A percentile compares a stretch with the other conserved stretches of the same genome.
Conservation (phyloP, 2,329 filamentous ascomycete species). For the Pestalotiopsis sp. region DNA sequence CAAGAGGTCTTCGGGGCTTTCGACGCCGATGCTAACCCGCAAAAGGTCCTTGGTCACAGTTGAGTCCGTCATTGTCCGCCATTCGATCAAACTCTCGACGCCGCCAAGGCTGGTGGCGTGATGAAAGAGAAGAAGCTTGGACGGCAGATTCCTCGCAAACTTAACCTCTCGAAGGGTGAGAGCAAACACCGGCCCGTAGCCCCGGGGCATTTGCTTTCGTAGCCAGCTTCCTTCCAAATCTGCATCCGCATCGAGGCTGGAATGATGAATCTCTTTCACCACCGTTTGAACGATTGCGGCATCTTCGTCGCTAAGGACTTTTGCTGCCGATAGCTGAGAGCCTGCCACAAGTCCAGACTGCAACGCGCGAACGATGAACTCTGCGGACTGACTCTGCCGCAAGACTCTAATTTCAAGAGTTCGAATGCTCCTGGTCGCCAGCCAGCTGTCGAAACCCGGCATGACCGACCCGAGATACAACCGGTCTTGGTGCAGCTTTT, state of each 20-base stretch:
- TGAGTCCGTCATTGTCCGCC: slow-evolving; percentile 85
- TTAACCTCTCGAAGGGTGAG: slow-evolving; percentile 65
- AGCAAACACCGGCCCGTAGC: slow-evolving; percentile 87
- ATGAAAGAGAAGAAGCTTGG: slow-evolving; percentile 80
- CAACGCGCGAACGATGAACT: slow-evolving; percentile 68
- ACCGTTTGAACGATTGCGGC: slow-evolving; percentile 50
- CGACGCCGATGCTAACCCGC: slow-evolving; percentile 83
- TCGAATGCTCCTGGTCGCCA: slow-evolving; percentile 82
- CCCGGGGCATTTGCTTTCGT: slow-evolving; percentile 83
- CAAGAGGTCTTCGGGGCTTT: slow-evolving; percentile 82
- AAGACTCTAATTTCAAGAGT: slow-evolving; percentile 83
- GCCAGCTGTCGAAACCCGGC: slow-evolving; percentile 89
- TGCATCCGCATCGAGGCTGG: slow-evolving; percentile 73
- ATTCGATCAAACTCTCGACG: slow-evolving; percentile 95
- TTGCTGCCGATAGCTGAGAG: not conserved
- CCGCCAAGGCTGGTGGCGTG: slow-evolving; percentile 93
- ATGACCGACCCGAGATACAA: slow-evolving; percentile 83
- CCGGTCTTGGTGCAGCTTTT: slow-evolving; percentile 66
- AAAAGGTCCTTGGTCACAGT: slow-evolving; percentile 73
- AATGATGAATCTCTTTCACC: slow-evolving; percentile 71
- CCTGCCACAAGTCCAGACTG: slow-evolving; percentile 46
- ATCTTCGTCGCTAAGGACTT: slow-evolving; percentile 6
- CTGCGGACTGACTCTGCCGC: slow-evolving; percentile 74
- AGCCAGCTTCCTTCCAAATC: slow-evolving; percentile 71
- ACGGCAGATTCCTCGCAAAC: slow-evolving; percentile 71